A percentile compares a stretch with the other conserved stretches of the same genome.
Conservation (phyloP, 768 basidiomycete genomes). For the Amyloporia xantha region DNA sequence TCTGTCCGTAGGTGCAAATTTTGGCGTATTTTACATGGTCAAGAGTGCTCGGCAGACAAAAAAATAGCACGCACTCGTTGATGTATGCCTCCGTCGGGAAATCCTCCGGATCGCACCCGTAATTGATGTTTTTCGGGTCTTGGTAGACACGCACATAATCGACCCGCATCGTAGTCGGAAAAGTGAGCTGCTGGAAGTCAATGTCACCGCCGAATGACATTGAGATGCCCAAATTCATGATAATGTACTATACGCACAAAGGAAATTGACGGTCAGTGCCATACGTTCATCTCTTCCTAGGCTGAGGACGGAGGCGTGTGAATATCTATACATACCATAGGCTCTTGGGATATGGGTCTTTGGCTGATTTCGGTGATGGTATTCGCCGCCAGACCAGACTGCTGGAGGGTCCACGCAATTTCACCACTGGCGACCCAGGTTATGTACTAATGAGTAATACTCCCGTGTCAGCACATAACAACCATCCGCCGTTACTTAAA, state of each 20-base stretch:
- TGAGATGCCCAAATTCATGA: constrained; percentile 55
- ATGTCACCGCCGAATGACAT: constrained; percentile 47
- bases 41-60: too few relatives aligned
- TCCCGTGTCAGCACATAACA: neutral
- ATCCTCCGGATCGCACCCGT: constrained; percentile 63
- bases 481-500: constrained; percentile 3
- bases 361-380: constrained; percentile 50
- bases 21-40: too few relatives aligned
- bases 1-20: too few relatives aligned
- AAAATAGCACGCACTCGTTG: constrained; percentile 39
- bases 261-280: constrained; percentile 1
- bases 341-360: constrained; percentile 75
- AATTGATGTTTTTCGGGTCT: constrained; percentile 37
- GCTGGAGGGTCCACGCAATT: constrained; percentile 64
- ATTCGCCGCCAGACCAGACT: constrained; percentile 55
- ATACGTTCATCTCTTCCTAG: too few relatives aligned
- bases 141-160: constrained; percentile 85
- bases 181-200: constrained; percentile 45
- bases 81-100: constrained; percentile 79
- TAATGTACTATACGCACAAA: constrained; percentile 35
- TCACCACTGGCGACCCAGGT: constrained; percentile 64
- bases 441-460: constrained; percentile 48
- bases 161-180: constrained; percentile 56
- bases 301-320: too few relatives aligned
- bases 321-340: constrained; percentile 50